Percentiles rank a stretch among this genome's conserved stretches.
Evolutionary conservation across 371 early-diverging fungal species (phyloP).

Genomic region (Sporodiniella umbellata): DNA sequence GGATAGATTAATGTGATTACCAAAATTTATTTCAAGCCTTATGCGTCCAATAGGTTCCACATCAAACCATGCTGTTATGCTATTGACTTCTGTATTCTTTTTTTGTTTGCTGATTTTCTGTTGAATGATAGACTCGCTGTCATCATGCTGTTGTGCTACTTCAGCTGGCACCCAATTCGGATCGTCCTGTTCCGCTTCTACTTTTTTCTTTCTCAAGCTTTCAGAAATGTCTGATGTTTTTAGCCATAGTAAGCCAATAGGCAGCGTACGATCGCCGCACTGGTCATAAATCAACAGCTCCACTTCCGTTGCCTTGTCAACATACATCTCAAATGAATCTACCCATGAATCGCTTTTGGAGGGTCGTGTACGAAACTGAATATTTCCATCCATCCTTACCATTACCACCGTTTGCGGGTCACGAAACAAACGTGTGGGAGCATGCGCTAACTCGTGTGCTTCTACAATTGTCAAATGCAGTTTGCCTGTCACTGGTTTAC

Average conservation of each 20-base stretch:
- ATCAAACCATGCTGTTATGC: constrained; percentile 77
- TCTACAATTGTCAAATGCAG: constrained; percentile 62
- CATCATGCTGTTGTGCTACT: constrained; percentile 26
- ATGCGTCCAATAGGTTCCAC: constrained; percentile 92
- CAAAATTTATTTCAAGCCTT: constrained; percentile 73
- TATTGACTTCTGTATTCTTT: constrained; percentile 33
- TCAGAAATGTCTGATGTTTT: constrained; percentile 77
- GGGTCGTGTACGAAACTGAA: constrained; percentile 65
- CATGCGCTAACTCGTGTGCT: constrained; percentile 65
- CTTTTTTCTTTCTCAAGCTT: constrained; percentile 63
- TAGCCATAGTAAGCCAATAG: constrained; percentile 79
- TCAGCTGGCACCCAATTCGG: constrained; percentile 39
- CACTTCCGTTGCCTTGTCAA: constrained; percentile 86
- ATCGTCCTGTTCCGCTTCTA: constrained; percentile 44
- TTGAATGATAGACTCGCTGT: constrained; percentile 1
- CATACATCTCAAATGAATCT: constrained; percentile 78
- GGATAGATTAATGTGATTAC: constrained; percentile 22
- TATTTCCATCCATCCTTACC: constrained; percentile 80
- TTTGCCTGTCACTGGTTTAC: constrained; percentile 70
- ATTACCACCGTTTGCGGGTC: constrained; percentile 66
- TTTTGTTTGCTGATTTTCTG: background rate
- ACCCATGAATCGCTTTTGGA: constrained; percentile 65
- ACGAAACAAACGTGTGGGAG: constrained; percentile 55
- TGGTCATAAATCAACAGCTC: constrained; percentile 81
- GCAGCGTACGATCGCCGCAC: constrained; percentile 55